phyloP scores from a whole-genome alignment of 2,329 filamentous ascomycete genomes.

The Waltergamsia citrina region DNA sequence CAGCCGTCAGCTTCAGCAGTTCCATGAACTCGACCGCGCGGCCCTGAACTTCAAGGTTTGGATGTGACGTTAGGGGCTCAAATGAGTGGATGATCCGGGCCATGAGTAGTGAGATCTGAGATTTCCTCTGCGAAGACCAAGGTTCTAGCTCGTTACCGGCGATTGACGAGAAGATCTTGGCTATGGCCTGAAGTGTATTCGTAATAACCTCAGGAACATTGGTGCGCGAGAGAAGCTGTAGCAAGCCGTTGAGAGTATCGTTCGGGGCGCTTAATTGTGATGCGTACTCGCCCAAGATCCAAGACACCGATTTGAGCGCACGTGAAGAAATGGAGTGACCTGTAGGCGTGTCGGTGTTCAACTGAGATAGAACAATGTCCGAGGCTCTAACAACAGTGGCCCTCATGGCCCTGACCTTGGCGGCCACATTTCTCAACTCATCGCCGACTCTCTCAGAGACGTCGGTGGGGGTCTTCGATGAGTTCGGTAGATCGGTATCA shows the following conservation, averaged over 20 bases:
- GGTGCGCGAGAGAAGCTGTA: slow-evolving; percentile 54
- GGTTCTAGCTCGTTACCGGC: slow-evolving; percentile 52
- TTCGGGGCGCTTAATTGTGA: slow-evolving; percentile 60
- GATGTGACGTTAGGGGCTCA: slow-evolving; percentile 71
- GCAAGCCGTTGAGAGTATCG: slow-evolving; percentile 61
- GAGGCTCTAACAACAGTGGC: slow-evolving; percentile 73
- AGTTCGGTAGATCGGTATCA: slow-evolving; percentile 24
- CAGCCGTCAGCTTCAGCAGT: slow-evolving; percentile 74
- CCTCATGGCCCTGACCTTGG: slow-evolving; percentile 80
- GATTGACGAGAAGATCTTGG: slow-evolving; percentile 74
- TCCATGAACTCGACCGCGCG: slow-evolving; percentile 88
- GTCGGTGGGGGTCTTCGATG: slow-evolving; percentile 19
- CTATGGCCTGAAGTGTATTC: slow-evolving; percentile 71
- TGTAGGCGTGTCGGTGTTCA: slow-evolving; percentile 39
- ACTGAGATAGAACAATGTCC: slow-evolving; percentile 60
- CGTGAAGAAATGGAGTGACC: slow-evolving; percentile 51
- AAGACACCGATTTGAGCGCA: slow-evolving; percentile 67
- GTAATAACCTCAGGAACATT: slow-evolving; percentile 59
- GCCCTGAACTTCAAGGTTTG: slow-evolving; percentile 89
- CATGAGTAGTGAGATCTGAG: slow-evolving; percentile 66
- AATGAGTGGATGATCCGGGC: slow-evolving; percentile 74
- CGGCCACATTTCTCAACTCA: slow-evolving; percentile 82
- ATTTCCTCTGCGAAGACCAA: slow-evolving; percentile 69
- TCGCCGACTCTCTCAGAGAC: slow-evolving; percentile 67
- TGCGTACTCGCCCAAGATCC: slow-evolving; percentile 85